Base-by-base conservation (phyloP, 129 eudicot genomes). In the Flaveria bidentis region DNA sequence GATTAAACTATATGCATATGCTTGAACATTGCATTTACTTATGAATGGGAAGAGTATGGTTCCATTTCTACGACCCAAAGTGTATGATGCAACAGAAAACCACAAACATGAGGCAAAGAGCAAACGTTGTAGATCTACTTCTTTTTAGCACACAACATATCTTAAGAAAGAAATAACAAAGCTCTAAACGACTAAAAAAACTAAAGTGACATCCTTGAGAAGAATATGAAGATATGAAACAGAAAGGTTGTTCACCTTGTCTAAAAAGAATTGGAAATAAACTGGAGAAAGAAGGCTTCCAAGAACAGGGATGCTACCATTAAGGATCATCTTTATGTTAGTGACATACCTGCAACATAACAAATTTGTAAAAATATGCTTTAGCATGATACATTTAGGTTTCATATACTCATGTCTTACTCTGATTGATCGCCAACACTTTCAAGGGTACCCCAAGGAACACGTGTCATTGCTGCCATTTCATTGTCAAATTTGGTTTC, bases 391-490 rank as follows among this genome's bases (percentile, higher is more conserved):
- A 67, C 41, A 5, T 58, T 58, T 71, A 20, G 65, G 64, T 51
- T 45, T 74, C 72, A 56, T 28, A 80, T 36, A 16, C 66, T 39
- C 15, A 55, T 46, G 68, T 76, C 90, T 88, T 93, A 93, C 97
- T 82, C 97, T 45, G 98, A 93, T 76, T 93, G 98, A 71, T 91
- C 98, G 66, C 98, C 98, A 78, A 93, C 98, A 83, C 98, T 91
- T 86, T 93, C 98, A 81, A 93, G 97, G 28, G 97, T 93, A 56
- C 82, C 93, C 98, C 98, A 93, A 15, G 88, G 91, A 69, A 93
- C 91, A 69, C 98, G 98, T 75, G 98, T 88, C 98, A 93, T 93
- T 84, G 97, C 89, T 58, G 88, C 97, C 98, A 93, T 93, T 88
- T 93, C 98, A 76, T 81, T 82, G 71, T 93, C 98, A 88, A 93